Evolutionary conservation across 2,329 filamentous ascomycete genomes (phyloP).

Genomic region (Ambrosiella cleistominuta): DNA sequence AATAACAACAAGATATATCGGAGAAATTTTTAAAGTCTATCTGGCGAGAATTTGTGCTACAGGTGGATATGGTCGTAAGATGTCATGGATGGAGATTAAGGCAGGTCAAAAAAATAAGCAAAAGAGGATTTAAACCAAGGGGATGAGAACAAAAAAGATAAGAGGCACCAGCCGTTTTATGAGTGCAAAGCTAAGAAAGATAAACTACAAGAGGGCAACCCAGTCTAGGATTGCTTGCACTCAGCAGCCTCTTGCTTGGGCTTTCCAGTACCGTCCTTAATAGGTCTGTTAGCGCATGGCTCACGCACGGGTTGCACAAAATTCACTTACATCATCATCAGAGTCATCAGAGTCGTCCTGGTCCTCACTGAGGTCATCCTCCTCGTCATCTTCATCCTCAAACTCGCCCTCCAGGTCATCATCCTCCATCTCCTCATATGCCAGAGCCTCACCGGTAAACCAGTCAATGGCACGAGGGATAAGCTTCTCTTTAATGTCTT

Average conservation of each 20-base stretch:
- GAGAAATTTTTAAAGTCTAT: not conserved
- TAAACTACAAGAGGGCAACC: not conserved
- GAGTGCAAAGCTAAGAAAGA: conserved; percentile 1
- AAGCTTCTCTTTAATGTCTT: conserved; percentile 99
- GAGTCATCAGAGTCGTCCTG: conserved; percentile 69
- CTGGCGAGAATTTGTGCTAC: not conserved
- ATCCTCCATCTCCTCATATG: conserved; percentile 79
- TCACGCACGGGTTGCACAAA: conserved; percentile 11
- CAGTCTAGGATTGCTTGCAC: conserved; percentile 77
- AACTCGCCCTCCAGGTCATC: conserved; percentile 73
- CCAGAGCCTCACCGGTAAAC: conserved; percentile 96
- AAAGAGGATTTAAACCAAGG: not conserved
- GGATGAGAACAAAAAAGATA: conserved; percentile 5
- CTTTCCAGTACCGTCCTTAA: conserved; percentile 68
- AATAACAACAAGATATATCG: not conserved
- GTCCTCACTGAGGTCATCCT: conserved; percentile 69
- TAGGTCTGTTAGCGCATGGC: conserved; percentile 2
- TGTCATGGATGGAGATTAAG: not conserved
- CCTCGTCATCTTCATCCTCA: conserved; percentile 83
- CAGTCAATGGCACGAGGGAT: conserved; percentile 97
- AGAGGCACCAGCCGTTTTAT: conserved; percentile 7
- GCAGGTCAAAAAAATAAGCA: not conserved
- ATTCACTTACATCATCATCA: conserved; percentile 50
- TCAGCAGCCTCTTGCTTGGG: conserved; percentile 88
- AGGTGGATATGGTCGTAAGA: not conserved